phyloP scores from a whole-genome alignment of 805 yeast genomes.

The Cyberlindnera japonica region DNA sequence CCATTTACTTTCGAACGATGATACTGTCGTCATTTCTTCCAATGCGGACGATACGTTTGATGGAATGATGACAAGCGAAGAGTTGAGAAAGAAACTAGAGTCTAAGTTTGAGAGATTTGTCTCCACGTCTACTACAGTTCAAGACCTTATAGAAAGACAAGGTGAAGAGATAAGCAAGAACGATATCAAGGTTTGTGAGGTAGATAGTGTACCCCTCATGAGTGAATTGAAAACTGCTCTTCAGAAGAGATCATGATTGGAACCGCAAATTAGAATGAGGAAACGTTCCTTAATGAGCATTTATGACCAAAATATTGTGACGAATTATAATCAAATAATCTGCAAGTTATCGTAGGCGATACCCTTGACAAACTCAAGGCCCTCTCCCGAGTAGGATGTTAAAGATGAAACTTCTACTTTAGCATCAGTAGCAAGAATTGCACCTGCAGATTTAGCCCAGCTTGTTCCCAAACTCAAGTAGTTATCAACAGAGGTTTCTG shows the following conservation, averaged over 20 bases:
- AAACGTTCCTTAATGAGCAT: conserved; percentile 1
- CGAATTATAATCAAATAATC: conserved; percentile 20
- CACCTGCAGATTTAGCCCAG: conserved; percentile 79
- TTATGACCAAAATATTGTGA: too few species aligned
- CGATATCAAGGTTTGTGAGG: conserved; percentile 8
- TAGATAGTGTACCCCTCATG: conserved; percentile 16
- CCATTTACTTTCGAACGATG: conserved; percentile 24
- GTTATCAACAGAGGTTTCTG: conserved; percentile 71
- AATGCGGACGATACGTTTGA: conserved; percentile 10
- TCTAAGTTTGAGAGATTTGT: conserved; percentile 18
- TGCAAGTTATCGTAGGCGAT: conserved; percentile 31
- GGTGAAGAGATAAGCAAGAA: conserved; percentile 12
- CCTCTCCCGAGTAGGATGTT: conserved; percentile 75
- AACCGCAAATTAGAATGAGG: conserved; percentile 7
- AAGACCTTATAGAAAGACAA: background rate
- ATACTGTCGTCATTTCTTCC: conserved; percentile 22
- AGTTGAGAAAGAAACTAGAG: conserved; percentile 21
- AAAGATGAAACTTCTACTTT: conserved; percentile 75
- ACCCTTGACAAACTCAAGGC: conserved; percentile 54
- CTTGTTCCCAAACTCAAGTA: conserved; percentile 62
- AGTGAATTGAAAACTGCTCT: conserved; percentile 18
- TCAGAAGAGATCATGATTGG: conserved; percentile 9
- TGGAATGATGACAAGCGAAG: conserved; percentile 14
- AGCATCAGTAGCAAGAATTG: conserved; percentile 39
- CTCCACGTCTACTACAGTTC: conserved; percentile 5